Conservation (phyloP, 108 stramenopile genomes). For the Nitzschia inconspicua region DNA sequence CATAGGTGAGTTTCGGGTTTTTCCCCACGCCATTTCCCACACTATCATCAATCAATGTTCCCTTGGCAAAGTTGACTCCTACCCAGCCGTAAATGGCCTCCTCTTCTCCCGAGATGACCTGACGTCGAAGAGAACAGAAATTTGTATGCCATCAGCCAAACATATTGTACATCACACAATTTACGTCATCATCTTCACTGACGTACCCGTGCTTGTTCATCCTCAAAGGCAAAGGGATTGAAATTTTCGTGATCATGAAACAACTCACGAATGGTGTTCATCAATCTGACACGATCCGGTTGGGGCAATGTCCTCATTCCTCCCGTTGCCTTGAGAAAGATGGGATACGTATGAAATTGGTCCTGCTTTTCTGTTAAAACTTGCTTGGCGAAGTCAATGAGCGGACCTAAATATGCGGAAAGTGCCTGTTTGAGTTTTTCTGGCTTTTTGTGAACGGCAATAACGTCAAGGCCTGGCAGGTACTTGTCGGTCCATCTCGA, state of each 20-base stretch:
- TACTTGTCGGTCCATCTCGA: constrained; percentile 79
- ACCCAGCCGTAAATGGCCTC: constrained; percentile 92
- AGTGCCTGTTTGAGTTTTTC: constrained; percentile 44
- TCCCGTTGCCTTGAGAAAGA: constrained; percentile 91
- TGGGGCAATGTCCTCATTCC: constrained; percentile 70
- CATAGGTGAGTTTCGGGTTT: constrained; percentile 55
- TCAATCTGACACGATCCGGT: constrained; percentile 56
- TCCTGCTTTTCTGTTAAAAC: constrained; percentile 61
- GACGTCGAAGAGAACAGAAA: too few relatives aligned
- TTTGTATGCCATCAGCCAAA: too few relatives aligned
- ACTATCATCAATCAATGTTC: constrained; percentile 59
- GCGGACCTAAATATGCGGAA: constrained; percentile 53
- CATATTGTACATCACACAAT: too few relatives aligned
- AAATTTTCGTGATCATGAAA: constrained; percentile 60
- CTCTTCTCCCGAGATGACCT: constrained; percentile 89
- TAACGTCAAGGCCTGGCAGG: constrained; percentile 63
- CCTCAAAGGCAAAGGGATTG: constrained; percentile 78
- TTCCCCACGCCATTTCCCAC: constrained; percentile 43
- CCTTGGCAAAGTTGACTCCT: constrained; percentile 78
- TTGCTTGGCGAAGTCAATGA: constrained; percentile 73
- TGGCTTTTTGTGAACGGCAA: constrained; percentile 23
- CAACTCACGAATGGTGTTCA: constrained; percentile 53
- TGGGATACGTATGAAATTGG: constrained; percentile 67
- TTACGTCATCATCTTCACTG: too few relatives aligned
- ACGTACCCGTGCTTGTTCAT: constrained; percentile 53